These are phyloP conservation scores for Syzygium aqueum DNA, from an alignment of 345 rosid genomes.

Conservation along the genomic window DNA sequence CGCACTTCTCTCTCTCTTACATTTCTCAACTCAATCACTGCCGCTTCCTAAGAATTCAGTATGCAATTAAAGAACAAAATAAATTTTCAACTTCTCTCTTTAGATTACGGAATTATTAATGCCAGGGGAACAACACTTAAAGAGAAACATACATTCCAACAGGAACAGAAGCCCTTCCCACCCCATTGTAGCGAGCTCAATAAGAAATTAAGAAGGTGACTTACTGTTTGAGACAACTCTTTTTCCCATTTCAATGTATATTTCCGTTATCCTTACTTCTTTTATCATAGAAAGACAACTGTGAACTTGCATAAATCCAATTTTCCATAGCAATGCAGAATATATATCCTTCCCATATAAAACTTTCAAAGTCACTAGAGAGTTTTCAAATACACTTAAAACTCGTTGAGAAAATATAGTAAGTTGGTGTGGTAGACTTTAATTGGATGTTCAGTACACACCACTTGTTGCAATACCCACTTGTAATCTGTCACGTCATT, in stretches of 20 bases:
- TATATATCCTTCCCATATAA: not conserved
- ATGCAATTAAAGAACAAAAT: not conserved
- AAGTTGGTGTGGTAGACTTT: not conserved
- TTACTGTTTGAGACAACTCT: not conserved
- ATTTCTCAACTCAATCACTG: not conserved
- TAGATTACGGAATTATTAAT: not conserved
- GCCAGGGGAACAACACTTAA: not conserved
- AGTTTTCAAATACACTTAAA: not conserved
- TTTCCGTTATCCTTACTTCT: not conserved
- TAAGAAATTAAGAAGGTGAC: not conserved
- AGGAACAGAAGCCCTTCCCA: not conserved
- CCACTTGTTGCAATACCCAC: not conserved
- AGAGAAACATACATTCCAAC: not conserved
- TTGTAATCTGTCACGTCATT: not conserved
- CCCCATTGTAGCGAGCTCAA: not conserved
- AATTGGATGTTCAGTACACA: not conserved
- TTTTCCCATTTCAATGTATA: not conserved
- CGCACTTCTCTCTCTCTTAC: not conserved
- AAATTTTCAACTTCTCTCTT: not conserved
- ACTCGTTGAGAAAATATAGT: not conserved
- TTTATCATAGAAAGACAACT: not conserved
- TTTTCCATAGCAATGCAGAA: not conserved
- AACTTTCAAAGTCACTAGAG: not conserved
- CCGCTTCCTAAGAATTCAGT: not conserved
- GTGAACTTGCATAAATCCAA: not conserved